Evolutionary conservation across 495 filamentous ascomycete genomes (phyloP).

Genomic region (Articulospora tetracladia): DNA sequence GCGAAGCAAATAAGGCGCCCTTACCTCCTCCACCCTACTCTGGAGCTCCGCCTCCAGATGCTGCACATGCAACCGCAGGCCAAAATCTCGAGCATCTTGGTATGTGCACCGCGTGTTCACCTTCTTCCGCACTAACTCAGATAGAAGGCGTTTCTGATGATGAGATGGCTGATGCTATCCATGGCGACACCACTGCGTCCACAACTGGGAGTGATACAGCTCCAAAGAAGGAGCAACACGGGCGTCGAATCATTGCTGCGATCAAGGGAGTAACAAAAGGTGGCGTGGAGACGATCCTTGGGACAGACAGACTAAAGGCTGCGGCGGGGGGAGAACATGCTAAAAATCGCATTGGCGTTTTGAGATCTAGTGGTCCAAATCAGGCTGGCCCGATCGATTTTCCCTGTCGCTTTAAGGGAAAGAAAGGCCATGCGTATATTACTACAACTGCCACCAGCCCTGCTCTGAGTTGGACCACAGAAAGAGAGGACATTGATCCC

Average conservation of each 20-base stretch:
- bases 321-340: constrained; percentile 58
- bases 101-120: constrained; percentile 5
- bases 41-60: constrained; percentile 47
- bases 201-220: not conserved
- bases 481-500: constrained; percentile 49
- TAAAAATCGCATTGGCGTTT: constrained; percentile 65
- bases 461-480: constrained; percentile 50
- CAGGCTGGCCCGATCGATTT: constrained; percentile 70
- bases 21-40: constrained; percentile 72
- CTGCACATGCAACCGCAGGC: constrained; percentile 43
- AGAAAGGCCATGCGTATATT: constrained; percentile 69
- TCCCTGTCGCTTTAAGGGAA: constrained; percentile 64
- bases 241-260: constrained; percentile 15
- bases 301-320: constrained; percentile 27
- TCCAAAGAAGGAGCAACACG: constrained; percentile 17
- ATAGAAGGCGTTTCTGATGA: constrained; percentile 32
- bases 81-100: constrained; percentile 31
- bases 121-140: constrained; percentile 6
- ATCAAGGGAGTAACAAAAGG: constrained; percentile 24
- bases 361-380: constrained; percentile 42
- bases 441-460: constrained; percentile 57
- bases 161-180: constrained; percentile 41
- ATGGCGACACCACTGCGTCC: constrained; percentile 29
- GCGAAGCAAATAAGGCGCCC: constrained; percentile 78
- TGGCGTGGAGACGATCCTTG: constrained; percentile 23